A percentile compares a stretch with the other conserved stretches of the same genome.
These are phyloP conservation scores for Gamsiella multidivaricata DNA, from an alignment of 192 early-diverging fungal genomes.

Conservation along the genomic window DNA sequence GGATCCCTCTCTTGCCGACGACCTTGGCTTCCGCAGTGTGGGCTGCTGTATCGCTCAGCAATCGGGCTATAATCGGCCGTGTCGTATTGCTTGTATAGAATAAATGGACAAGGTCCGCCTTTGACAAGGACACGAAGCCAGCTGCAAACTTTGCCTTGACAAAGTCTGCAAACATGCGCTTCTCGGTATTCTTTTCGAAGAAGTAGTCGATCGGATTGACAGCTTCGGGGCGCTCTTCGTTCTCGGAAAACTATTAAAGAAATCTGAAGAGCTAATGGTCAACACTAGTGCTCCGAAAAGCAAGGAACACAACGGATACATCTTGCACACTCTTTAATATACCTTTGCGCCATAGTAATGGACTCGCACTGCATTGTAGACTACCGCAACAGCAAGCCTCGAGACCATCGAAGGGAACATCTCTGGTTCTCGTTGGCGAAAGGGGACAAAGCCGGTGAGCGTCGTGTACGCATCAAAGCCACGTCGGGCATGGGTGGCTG, in stretches of 20 bases:
- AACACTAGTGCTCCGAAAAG: too few species aligned
- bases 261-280: too few species aligned
- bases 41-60: background rate
- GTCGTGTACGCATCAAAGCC: too few species aligned
- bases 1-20: background rate
- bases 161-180: conserved; percentile 1
- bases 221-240: background rate
- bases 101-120: background rate
- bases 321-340: too few species aligned
- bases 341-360: too few species aligned
- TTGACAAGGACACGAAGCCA: background rate
- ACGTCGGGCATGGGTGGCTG: too few species aligned
- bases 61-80: background rate
- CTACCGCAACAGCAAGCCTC: too few species aligned
- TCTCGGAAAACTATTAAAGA: background rate
- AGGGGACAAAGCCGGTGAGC: too few species aligned
- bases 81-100: background rate
- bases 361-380: too few species aligned
- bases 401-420: too few species aligned
- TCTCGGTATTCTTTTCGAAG: background rate
- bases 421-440: too few species aligned
- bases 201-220: background rate
- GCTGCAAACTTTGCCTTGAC: background rate
- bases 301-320: too few species aligned
- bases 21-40: background rate